Evolutionary conservation across 192 early-diverging fungal species (phyloP), one percentile per base, ranked within the genome.

Genomic region (Fimicolochytrium jonesii): DNA sequence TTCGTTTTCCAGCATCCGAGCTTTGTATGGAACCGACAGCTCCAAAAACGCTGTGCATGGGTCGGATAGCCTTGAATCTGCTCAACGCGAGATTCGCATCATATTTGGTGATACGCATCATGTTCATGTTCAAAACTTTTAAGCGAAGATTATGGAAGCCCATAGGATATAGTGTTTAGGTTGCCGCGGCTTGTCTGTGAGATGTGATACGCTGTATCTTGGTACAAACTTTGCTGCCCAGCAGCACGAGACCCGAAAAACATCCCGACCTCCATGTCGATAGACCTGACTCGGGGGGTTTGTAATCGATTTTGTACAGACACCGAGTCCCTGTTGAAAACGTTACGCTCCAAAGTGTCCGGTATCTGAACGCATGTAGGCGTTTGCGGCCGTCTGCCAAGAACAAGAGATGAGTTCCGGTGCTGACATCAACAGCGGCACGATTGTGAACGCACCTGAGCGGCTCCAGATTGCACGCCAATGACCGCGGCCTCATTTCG

Each of bases 21-120:
- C 77, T 3, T 28, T 78, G 22, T 78, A 31, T 46, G 76, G 77
- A 9, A 70, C 69, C 23, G 62, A 81, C 45, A 57, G 45, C 13
- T 60, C 64, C 45, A 42, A 70, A 15, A 80, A 81, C 42, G 71
- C 56, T n/a, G 66, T 80, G 7, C 78, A 81, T 32, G 75, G 70
- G 2, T 78, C 78, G 15, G 77, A 80, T 50, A 67, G 69, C 22
- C 53, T 39, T 17, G 15, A 25, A 18, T 67, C 44, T 32, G 78
- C 78, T 10, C 26, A 26, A n/a, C 76, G 69, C 35, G 76, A 71
- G 41, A 71, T 66, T 25, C 39, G 54, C 33, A 60, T 75, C 42
- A 53, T 80, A 9, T 84, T 84, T 10, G 9, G 6, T 5, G 22
- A 33, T n/a, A n/a, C n/a, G n/a, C n/a, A n/a, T n/a, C n/a, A n/a